Percentiles rank a stretch among this genome's conserved stretches.
phyloP scores from a whole-genome alignment of 2,329 filamentous ascomycete genomes.

The Cladosporium sp. region DNA sequence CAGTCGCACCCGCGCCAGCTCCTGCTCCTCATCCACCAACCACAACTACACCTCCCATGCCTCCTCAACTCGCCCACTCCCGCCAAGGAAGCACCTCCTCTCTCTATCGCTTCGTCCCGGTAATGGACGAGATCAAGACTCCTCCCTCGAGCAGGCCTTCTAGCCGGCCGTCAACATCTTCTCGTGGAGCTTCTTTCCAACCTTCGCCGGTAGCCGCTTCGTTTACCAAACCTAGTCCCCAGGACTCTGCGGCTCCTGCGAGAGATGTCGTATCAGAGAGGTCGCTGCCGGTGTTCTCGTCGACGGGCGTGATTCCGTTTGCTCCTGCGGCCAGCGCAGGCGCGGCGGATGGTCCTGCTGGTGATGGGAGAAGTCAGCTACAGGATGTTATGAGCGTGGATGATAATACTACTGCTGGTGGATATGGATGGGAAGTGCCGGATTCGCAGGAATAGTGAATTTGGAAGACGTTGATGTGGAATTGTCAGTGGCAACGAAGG shows the following conservation, averaged over 20 bases:
- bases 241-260: background rate
- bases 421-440: conserved; percentile 39
- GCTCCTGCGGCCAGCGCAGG: conserved; percentile 12
- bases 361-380: background rate
- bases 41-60: background rate
- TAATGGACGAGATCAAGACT: conserved; percentile 4
- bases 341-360: background rate
- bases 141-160: background rate
- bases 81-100: conserved; percentile 13
- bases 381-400: background rate
- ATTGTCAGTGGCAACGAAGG: too few species aligned
- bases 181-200: background rate
- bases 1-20: background rate
- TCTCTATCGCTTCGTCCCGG: conserved; percentile 13
- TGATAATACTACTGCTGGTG: background rate
- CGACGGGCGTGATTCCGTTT: conserved; percentile 32
- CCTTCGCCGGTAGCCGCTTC: background rate
- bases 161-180: background rate
- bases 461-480: background rate
- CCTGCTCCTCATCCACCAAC: background rate
- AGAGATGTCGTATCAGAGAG: background rate
- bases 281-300: conserved; percentile 26
- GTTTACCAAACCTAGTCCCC: background rate
- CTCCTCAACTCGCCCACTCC: conserved; percentile 1
- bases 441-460: conserved; percentile 35